Conservation (phyloP, 345 rosid species). For the Salix suchowensis region DNA sequence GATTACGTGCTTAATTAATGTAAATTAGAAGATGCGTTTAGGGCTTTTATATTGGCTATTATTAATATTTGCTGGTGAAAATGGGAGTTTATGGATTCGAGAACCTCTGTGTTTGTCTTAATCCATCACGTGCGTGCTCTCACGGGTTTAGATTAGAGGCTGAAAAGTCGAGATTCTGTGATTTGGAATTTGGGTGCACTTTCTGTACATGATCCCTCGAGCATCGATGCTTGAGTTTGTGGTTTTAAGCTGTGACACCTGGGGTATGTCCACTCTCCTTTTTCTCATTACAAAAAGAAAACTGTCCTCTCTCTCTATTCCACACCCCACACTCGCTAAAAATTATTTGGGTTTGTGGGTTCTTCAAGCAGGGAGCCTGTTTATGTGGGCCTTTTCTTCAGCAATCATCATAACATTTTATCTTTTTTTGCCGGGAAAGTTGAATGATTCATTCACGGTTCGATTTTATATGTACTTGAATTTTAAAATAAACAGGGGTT, state of each 20-base stretch:
- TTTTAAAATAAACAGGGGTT: too few relatives aligned
- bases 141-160: slow-evolving; percentile 32
- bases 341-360: neutral
- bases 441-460: too few relatives aligned
- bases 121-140: slow-evolving; percentile 31
- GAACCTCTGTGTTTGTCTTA: slow-evolving; percentile 17
- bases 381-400: neutral
- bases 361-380: neutral
- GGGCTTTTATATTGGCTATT: neutral
- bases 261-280: neutral
- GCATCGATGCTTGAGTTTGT: slow-evolving; percentile 9
- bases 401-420: neutral
- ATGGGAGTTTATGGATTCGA: slow-evolving; percentile 7
- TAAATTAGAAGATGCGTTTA: neutral
- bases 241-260: slow-evolving; percentile 27
- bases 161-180: neutral
- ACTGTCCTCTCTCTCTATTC: neutral
- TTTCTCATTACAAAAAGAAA: too few relatives aligned
- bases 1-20: neutral
- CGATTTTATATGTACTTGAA: too few relatives aligned
- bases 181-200: slow-evolving; percentile 10
- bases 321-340: neutral
- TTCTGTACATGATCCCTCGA: neutral
- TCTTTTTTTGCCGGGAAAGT: neutral
- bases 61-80: neutral